Base-by-base conservation (phyloP, 495 filamentous ascomycete species). In the Aspergillus ostianus region DNA sequence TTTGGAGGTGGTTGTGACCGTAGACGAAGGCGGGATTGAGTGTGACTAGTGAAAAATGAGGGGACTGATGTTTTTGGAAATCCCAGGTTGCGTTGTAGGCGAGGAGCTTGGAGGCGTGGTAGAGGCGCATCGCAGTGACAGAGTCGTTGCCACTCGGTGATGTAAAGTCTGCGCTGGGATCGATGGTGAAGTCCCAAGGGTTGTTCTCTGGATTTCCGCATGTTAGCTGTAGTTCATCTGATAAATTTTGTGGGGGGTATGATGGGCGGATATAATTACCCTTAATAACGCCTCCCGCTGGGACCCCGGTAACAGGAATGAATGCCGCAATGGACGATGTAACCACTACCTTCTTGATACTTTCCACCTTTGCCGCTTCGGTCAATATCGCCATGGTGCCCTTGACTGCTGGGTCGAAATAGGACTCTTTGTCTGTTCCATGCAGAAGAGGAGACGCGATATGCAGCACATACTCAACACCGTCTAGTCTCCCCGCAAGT, bases 391-490 rank as follows among this genome's bases (percentile, higher is more conserved):
- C 60, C 4, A 53, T 59, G 1, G 72, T 77, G 0, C 69, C 75
- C 48, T 75, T 65, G 12, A 73, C 51, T 2, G 74, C 73, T 0
- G 73, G 74, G 45, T 45, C 45, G 36, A 76, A 67, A 46, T 69
- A 75, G 1, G 64, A 47, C 7, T 64, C 47, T 47, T 75, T 73
- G 32, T 70, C 53, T 0, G 57, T 65, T 7, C 61, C 67, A 21
- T 53, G 64, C 4, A 67, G 49, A 19, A 79, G 60, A 49, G 76
- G 76, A 0, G 76, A 77, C 21, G 76, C 76, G 18, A 76, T 60
- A 56, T 79, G 73, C 13, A 79, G 53, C 9, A 79, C 64, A 48
- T 73, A 76, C 52, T 73, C 71, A n/a, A 70, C 70, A 0, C 68
- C 75, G 2, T 67, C 60, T 1, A 77, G 64, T 44, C 71, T 59